Conservation (phyloP, 2,329 filamentous ascomycete genomes). For the Colletotrichum sp. region DNA sequence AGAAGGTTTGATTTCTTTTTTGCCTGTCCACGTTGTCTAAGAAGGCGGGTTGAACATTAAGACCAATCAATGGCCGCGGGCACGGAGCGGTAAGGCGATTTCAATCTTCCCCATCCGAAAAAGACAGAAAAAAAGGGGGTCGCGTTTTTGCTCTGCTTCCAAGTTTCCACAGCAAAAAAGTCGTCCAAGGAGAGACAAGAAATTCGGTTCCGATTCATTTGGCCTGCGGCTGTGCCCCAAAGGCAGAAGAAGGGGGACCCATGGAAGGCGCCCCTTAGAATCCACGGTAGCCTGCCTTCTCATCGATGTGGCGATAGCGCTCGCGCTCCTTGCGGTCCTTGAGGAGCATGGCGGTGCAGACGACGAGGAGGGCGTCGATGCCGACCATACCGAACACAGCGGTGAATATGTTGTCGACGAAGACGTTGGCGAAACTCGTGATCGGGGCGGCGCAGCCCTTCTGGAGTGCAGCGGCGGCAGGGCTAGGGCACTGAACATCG, state of each 20-base stretch:
- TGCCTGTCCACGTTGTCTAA: conserved; percentile 13
- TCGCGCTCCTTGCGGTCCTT: conserved; percentile 83
- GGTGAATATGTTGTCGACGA: conserved; percentile 80
- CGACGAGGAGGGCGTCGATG: conserved; percentile 70
- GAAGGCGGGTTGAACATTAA: conserved; percentile 9
- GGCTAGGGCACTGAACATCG: conserved; percentile 71
- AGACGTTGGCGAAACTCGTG: conserved; percentile 71
- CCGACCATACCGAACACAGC: conserved; percentile 80
- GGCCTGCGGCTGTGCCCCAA: neutral
- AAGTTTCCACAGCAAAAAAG: neutral
- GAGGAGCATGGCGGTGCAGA: conserved; percentile 76
- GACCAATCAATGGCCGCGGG: conserved; percentile 10
- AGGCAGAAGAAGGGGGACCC: neutral
- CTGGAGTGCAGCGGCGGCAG: conserved; percentile 72
- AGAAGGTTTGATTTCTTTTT: conserved; percentile 8
- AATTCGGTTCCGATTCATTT: neutral
- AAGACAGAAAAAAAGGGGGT: neutral
- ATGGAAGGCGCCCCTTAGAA: conserved; percentile 37
- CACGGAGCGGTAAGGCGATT: neutral
- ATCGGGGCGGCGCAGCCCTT: conserved; percentile 74
- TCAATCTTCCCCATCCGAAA: conserved; percentile 4
- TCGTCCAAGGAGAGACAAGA: conserved; percentile 2
- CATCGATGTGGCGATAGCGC: conserved; percentile 80
- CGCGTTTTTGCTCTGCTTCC: neutral
- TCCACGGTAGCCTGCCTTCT: conserved; percentile 68